A percentile compares a stretch with the other conserved stretches of the same genome.
These are phyloP conservation scores for Brachypodium distachyon DNA, from an alignment of 202 grass and related monocot species.

Conservation along the genomic window DNA sequence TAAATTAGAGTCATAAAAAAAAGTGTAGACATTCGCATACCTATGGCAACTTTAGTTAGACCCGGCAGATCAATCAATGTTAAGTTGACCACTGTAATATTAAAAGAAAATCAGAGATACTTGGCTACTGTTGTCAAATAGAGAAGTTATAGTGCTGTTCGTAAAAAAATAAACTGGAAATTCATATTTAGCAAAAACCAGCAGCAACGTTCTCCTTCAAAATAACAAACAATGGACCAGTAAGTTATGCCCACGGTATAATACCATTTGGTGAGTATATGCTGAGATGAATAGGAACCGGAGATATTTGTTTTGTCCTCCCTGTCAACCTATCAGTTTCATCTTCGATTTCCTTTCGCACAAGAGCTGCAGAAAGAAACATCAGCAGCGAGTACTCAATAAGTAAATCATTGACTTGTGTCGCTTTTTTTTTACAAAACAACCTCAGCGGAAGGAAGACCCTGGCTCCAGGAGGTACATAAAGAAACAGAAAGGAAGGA, in stretches of 20 bases:
- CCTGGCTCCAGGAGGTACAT: too few species aligned
- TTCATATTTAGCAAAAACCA: not conserved
- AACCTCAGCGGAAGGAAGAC: too few species aligned
- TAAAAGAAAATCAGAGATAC: not conserved
- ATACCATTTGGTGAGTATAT: constrained; percentile 87
- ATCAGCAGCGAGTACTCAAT: not conserved
- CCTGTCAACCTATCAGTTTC: constrained; percentile 92
- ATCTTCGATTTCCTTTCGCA: constrained; percentile 90
- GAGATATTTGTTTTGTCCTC: constrained; percentile 88
- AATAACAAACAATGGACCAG: not conserved
- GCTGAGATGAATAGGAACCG: constrained; percentile 94
- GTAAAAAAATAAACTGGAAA: not conserved
- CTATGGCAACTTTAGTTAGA: constrained; percentile 80
- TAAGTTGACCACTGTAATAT: constrained; percentile 84
- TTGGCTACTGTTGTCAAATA: constrained; percentile 2
- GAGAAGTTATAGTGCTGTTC: not conserved
- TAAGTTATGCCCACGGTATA: not conserved
- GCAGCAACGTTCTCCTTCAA: not conserved
- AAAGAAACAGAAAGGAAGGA: too few species aligned
- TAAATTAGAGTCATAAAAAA: constrained; percentile 11
- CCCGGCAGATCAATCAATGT: constrained; percentile 92
- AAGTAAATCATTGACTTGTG: not conserved
- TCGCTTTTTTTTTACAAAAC: too few species aligned
- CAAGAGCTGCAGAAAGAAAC: constrained; percentile 53
- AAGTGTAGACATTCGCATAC: constrained; percentile 24